Base-by-base conservation (phyloP, 257 asterid species). In the Asclepias syriaca region DNA sequence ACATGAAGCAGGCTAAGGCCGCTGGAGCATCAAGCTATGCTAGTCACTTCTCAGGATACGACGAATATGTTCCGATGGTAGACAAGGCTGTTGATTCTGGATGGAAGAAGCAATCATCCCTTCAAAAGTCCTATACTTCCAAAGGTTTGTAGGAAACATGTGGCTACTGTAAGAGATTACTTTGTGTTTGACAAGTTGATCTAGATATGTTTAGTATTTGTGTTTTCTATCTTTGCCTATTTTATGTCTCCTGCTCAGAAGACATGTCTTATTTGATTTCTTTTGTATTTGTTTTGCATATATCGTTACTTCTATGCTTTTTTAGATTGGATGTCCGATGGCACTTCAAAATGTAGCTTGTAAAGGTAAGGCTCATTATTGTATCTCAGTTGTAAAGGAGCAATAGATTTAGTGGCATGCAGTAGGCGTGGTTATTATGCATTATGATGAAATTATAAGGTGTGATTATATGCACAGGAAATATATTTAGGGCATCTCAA, bases 31-130 rank as follows among this genome's bases (percentile, higher is more conserved):
- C 89, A 77, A 83, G 86, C 76, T 79, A 80, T 69, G 72, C 76
- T 32, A 82, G 82, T 73, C 84, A 79, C 69, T 84, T 83, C 77
- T 77, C 89, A 45, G 97, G 96, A 70, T 92, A 92, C 78, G 99
- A 95, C 56, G 99, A 95, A 78, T 95, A 88, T 83, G 97, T 95
- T 70, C 99, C 99, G 22, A 92, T 95, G 99, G 99, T 95, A 24
- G 99, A 95, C 85, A 95, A 95, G 85, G 97, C 94, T 65, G 99
- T 95, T 71, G 99, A 90, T 84, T 77, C 93, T 77, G 91, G 85
- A 55, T 88, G 92, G 95, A 90, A 90, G 88, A 92, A 86, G 86
- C 88, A 77, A 67, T 55, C 83, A 10, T 74, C 91, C 74, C 78
- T 85, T 54, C 92, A 81, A 49, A 90, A 81, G 77, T 86, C 83